Evolutionary conservation across 257 asterid species (phyloP).

Genomic region (Craterostigma plantagineum): DNA sequence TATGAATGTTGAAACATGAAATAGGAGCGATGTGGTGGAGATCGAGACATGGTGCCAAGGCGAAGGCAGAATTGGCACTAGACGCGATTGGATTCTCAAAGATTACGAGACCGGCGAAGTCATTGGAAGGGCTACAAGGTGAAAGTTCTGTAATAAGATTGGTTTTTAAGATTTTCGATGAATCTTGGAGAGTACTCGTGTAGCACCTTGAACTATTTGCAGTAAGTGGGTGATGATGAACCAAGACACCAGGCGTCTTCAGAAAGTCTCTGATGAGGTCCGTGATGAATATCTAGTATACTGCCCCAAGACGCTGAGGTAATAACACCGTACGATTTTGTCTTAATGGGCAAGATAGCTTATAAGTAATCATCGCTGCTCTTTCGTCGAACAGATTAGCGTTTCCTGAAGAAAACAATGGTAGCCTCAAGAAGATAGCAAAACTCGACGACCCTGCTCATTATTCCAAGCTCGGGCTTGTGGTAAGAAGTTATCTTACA

Average conservation of each 20-base stretch:
- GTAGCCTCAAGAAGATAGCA: constrained; percentile 75
- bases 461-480: constrained; percentile 50
- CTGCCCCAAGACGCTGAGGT: constrained; percentile 75
- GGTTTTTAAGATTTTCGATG: neutral
- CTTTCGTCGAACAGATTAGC: constrained; percentile 50
- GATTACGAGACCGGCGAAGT: constrained; percentile 67
- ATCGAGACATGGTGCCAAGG: constrained; percentile 98
- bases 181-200: neutral
- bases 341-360: neutral
- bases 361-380: neutral
- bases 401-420: constrained; percentile 82
- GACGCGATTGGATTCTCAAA: constrained; percentile 91
- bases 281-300: constrained; percentile 55
- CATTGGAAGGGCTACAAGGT: constrained; percentile 98
- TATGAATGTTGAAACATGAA: constrained; percentile 9
- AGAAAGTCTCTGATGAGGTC: constrained; percentile 83
- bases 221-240: constrained; percentile 99
- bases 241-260: constrained; percentile 78
- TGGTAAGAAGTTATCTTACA: constrained; percentile 27
- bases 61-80: constrained; percentile 77
- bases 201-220: constrained; percentile 14
- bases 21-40: constrained; percentile 91
- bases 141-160: neutral
- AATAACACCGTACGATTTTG: constrained; percentile 6
- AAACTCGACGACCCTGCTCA: constrained; percentile 71